Conservation (phyloP, 192 early-diverging fungal genomes). For the Entomortierella chlamydospora region DNA sequence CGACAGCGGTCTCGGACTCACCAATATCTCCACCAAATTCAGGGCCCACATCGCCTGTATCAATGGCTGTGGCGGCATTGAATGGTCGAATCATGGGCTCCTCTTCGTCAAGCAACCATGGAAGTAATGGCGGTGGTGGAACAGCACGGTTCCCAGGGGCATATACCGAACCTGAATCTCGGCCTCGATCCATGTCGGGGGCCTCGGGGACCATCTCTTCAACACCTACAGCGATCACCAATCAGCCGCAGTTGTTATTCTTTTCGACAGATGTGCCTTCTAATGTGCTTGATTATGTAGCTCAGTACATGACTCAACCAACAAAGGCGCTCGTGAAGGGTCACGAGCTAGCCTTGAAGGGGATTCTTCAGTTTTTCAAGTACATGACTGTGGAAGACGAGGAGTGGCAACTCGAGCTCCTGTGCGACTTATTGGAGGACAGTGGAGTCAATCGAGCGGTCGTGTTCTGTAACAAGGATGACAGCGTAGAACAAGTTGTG, state of each 20-base stretch:
- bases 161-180: slow-evolving; percentile 3
- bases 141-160: slow-evolving; percentile 9
- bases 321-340: slow-evolving; percentile 48
- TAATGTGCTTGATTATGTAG: slow-evolving; percentile 40
- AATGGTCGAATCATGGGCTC: slow-evolving; percentile 25
- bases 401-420: slow-evolving; percentile 34
- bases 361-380: slow-evolving; percentile 50
- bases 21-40: slow-evolving; percentile 42
- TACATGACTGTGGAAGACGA: slow-evolving; percentile 49
- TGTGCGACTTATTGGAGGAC: slow-evolving; percentile 40
- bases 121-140: neutral
- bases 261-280: slow-evolving; percentile 45
- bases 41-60: slow-evolving; percentile 45
- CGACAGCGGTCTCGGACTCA: neutral
- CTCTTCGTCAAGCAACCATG: neutral
- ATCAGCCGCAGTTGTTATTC: slow-evolving; percentile 39
- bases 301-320: slow-evolving; percentile 46
- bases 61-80: slow-evolving; percentile 43
- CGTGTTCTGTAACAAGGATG: slow-evolving; percentile 43
- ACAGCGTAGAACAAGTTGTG: slow-evolving; percentile 33
- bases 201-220: neutral
- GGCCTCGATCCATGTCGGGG: slow-evolving; percentile 21
- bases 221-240: neutral
- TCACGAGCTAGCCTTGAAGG: slow-evolving; percentile 46
- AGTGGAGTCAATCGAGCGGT: slow-evolving; percentile 39